Percentiles rank a stretch among this genome's conserved stretches.
Conservation (phyloP, 805 yeast genomes). For the Saccharomycopsis capsularis region DNA sequence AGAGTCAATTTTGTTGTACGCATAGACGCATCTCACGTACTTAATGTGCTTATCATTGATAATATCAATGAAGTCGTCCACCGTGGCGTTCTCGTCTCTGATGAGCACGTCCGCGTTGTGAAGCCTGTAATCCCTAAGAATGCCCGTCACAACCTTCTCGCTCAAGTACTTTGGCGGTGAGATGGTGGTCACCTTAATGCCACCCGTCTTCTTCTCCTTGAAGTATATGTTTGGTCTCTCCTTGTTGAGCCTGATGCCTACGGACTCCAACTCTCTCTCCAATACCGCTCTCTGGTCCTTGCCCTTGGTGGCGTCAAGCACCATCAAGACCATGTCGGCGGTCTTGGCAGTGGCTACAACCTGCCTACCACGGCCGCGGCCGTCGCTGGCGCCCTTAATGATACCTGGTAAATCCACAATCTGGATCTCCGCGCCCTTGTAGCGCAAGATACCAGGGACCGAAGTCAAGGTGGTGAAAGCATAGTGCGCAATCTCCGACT, state of each 20-base stretch:
- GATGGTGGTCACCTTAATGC: conserved; percentile 74
- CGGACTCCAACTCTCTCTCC: conserved; percentile 85
- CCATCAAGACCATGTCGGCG: conserved; percentile 87
- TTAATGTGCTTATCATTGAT: conserved; percentile 83
- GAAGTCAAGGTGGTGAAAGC: conserved; percentile 95
- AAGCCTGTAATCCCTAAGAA: conserved; percentile 79
- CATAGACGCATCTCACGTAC: conserved; percentile 86
- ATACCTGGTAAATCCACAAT: conserved; percentile 97
- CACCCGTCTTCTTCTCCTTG: conserved; percentile 82
- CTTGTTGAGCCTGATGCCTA: conserved; percentile 86
- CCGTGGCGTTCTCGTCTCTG: conserved; percentile 81
- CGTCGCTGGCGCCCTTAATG: conserved; percentile 92
- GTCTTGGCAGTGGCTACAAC: conserved; percentile 95
- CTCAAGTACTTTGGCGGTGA: conserved; percentile 77
- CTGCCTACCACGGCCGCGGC: conserved; percentile 96
- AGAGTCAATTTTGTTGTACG: conserved; percentile 91
- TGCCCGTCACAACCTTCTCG: conserved; percentile 69
- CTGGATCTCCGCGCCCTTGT: conserved; percentile 95
- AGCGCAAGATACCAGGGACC: conserved; percentile 91
- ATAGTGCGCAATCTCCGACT: conserved; percentile 90
- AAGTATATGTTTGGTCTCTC: conserved; percentile 72
- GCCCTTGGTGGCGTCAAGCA: conserved; percentile 91
- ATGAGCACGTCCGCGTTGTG: conserved; percentile 92
- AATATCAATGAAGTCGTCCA: conserved; percentile 89
- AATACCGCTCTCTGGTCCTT: conserved; percentile 80